phyloP scores from a whole-genome alignment of 768 basidiomycete genomes.

The Butyriboletus loyo region DNA sequence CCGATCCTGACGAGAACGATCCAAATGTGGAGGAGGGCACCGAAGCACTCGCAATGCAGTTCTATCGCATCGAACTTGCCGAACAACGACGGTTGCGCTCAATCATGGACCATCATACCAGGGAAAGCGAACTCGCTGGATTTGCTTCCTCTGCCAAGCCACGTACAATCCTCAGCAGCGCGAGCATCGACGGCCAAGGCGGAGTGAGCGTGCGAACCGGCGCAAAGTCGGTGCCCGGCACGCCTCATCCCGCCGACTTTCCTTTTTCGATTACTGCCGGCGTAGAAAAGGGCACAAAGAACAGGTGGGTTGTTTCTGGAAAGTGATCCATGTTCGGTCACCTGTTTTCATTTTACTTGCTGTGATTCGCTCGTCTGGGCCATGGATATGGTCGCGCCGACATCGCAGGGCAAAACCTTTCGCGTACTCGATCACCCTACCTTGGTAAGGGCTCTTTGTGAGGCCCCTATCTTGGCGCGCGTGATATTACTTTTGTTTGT shows the following conservation, averaged over 20 bases:
- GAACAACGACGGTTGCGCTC: slow-evolving; percentile 88
- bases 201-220: slow-evolving; percentile 1
- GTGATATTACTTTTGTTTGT: neutral
- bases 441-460: neutral
- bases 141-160: slow-evolving; percentile 3
- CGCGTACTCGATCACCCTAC: slow-evolving; percentile 1
- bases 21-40: slow-evolving; percentile 62
- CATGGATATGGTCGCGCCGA: neutral
- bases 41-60: slow-evolving; percentile 86
- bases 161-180: slow-evolving; percentile 1
- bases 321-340: neutral
- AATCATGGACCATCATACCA: slow-evolving; percentile 87
- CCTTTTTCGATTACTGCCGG: slow-evolving; percentile 95
- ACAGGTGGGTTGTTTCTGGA: slow-evolving; percentile 52
- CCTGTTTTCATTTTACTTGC: neutral
- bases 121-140: slow-evolving; percentile 42
- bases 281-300: slow-evolving; percentile 92
- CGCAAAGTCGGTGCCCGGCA: slow-evolving; percentile 18
- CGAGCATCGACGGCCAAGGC: too few species aligned
- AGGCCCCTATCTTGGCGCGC: neutral
- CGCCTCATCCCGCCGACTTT: slow-evolving; percentile 36
- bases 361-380: neutral
- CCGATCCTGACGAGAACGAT: slow-evolving; percentile 34
- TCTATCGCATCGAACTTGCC: slow-evolving; percentile 87
- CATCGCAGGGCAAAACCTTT: neutral